phyloP scores from a whole-genome alignment of 106 monocot genomes.

The Dendrobium chrysotoxum region DNA sequence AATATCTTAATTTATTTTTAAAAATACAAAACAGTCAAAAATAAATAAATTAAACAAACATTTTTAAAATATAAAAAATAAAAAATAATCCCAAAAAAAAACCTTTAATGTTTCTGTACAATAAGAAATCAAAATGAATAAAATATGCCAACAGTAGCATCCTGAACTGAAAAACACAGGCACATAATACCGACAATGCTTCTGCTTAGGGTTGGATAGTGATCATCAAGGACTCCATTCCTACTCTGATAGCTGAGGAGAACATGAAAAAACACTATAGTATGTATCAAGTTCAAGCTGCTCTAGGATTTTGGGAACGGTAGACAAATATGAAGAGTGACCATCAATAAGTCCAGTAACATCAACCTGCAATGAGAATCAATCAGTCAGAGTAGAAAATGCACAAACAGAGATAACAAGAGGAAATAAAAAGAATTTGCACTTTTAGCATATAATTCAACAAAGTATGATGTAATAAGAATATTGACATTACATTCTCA shows the following conservation, averaged over 20 bases:
- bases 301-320: slow-evolving; percentile 33
- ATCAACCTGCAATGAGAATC: slow-evolving; percentile 43
- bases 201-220: background rate
- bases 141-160: too few relatives aligned
- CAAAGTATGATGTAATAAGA: background rate
- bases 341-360: slow-evolving; percentile 55
- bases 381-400: background rate
- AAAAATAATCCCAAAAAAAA: too few relatives aligned
- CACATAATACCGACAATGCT: too few relatives aligned
- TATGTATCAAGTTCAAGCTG: slow-evolving; percentile 65
- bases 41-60: too few relatives aligned
- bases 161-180: too few relatives aligned
- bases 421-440: background rate
- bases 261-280: slow-evolving; percentile 34
- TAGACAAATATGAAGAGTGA: slow-evolving; percentile 55
- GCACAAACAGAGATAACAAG: background rate
- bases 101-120: too few relatives aligned
- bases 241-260: background rate
- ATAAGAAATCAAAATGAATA: too few relatives aligned
- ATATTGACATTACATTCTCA: slow-evolving; percentile 40
- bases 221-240: background rate
- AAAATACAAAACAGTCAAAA: too few relatives aligned
- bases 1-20: too few relatives aligned
- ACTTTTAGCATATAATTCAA: too few relatives aligned
- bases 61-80: too few relatives aligned